phyloP scores from a whole-genome alignment of 2,329 filamentous ascomycete genomes.

The Penicillium sp. region DNA sequence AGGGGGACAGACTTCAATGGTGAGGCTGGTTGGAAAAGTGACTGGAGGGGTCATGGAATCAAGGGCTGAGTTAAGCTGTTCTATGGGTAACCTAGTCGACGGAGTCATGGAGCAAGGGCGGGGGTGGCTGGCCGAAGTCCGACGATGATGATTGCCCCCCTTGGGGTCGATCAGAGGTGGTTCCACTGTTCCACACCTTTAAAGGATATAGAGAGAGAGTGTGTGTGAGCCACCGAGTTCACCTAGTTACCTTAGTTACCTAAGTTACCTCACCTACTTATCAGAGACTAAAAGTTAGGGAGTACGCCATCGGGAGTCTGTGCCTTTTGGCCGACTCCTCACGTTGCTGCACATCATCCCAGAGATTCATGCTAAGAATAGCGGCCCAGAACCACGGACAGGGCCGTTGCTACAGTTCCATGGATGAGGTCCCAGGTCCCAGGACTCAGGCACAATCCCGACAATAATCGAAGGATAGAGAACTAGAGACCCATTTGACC shows the following conservation, averaged over 20 bases:
- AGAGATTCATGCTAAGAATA: background rate
- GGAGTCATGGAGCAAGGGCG: constrained; percentile 1
- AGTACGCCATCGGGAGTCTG: background rate
- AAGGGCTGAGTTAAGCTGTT: background rate
- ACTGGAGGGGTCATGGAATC: background rate
- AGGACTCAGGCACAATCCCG: background rate
- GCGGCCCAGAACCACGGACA: background rate
- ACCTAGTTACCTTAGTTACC: no score
- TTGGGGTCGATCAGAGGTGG: background rate
- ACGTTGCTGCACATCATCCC: background rate
- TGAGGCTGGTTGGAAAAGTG: background rate
- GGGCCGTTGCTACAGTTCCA: background rate
- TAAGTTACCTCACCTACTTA: no score
- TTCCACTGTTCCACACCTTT: background rate
- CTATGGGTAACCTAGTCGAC: constrained; percentile 1
- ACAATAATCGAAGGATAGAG: background rate
- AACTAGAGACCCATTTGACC: background rate
- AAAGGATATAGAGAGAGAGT: background rate
- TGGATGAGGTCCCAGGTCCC: background rate
- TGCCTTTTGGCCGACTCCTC: background rate
- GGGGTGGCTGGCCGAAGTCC: background rate
- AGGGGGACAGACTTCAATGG: background rate
- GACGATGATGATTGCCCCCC: background rate
- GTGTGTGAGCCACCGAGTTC: background rate
- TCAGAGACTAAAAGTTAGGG: background rate